Conservation (phyloP, 768 basidiomycete species). For the Lactarius vividus region DNA sequence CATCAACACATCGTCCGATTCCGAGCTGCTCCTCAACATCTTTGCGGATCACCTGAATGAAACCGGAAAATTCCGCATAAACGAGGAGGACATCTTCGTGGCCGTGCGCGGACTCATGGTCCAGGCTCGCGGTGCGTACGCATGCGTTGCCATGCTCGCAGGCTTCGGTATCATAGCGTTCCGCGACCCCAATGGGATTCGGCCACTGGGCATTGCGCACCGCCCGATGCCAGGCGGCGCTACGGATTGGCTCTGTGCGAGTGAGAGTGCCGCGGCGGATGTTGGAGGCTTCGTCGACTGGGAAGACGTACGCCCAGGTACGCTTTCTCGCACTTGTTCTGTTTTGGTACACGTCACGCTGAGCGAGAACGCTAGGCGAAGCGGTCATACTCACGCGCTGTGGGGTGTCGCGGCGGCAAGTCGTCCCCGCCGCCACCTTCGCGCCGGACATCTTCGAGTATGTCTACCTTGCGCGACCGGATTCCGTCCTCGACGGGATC, state of each 20-base stretch:
- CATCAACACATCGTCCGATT: conserved; percentile 98
- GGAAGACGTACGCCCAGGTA: conserved; percentile 91
- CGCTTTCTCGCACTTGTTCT: conserved; percentile 23
- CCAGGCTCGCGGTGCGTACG: conserved; percentile 90
- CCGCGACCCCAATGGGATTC: conserved; percentile 95
- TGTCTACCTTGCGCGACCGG: conserved; percentile 97
- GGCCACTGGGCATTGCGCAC: conserved; percentile 84
- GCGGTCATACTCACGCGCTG: conserved; percentile 92
- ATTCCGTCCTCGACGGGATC: conserved; percentile 95
- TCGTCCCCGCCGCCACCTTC: conserved; percentile 67
- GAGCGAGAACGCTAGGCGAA: conserved; percentile 60
- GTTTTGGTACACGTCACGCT: background rate
- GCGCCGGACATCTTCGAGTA: conserved; percentile 99
- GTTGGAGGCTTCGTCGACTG: conserved; percentile 88
- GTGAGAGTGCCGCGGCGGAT: conserved; percentile 96
- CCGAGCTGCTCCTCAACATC: conserved; percentile 94
- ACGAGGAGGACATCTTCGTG: conserved; percentile 98
- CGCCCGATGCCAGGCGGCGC: conserved; percentile 57
- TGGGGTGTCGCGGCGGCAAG: conserved; percentile 70
- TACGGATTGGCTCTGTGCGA: conserved; percentile 86
- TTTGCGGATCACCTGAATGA: conserved; percentile 97
- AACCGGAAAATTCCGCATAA: conserved; percentile 98
- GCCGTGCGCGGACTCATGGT: conserved; percentile 88
- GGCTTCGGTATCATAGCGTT: conserved; percentile 98
- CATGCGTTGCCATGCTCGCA: conserved; percentile 97